Conservation (phyloP, 1,284 basidiomycete species). For the Leccinum variabile region DNA sequence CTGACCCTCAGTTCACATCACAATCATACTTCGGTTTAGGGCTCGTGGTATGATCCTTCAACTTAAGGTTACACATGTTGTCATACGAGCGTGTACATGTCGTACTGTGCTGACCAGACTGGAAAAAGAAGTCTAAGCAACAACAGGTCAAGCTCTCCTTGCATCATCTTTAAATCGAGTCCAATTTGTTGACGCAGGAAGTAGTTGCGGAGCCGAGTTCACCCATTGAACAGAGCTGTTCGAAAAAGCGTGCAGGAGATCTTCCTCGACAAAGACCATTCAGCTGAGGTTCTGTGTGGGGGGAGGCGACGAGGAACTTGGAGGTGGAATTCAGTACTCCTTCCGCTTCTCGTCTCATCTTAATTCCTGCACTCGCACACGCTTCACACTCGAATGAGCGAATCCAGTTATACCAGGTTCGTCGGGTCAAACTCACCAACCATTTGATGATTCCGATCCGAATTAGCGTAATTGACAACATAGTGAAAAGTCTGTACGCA, state of each 20-base stretch:
- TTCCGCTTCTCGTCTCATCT: no score
- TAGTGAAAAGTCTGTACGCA: slow-evolving; percentile 15
- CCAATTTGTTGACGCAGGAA: slow-evolving; percentile 28
- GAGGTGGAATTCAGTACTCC: slow-evolving; percentile 38
- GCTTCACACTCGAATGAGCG: neutral
- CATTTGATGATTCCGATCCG: slow-evolving; percentile 4
- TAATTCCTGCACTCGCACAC: no score
- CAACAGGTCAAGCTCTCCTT: slow-evolving; percentile 70
- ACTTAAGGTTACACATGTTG: slow-evolving; percentile 96
- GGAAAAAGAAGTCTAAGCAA: slow-evolving; percentile 80
- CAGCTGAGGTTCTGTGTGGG: slow-evolving; percentile 65
- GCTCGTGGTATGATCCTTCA: slow-evolving; percentile 86
- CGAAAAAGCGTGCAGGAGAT: slow-evolving; percentile 73
- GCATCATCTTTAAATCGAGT: slow-evolving; percentile 36
- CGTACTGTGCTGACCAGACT: slow-evolving; percentile 91
- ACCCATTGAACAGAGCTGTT: slow-evolving; percentile 59
- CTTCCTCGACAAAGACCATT: slow-evolving; percentile 63
- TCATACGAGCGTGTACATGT: slow-evolving; percentile 82
- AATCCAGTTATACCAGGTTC: neutral
- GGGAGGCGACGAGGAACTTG: slow-evolving; percentile 64
- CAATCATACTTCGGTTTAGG: slow-evolving; percentile 95
- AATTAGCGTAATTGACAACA: neutral
- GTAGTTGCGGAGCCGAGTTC: slow-evolving; percentile 39
- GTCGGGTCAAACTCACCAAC: slow-evolving; percentile 6
- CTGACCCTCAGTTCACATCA: slow-evolving; percentile 65